Evolutionary conservation across 352 stramenopile species (phyloP).

Genomic region (Pythium brachiatum): DNA sequence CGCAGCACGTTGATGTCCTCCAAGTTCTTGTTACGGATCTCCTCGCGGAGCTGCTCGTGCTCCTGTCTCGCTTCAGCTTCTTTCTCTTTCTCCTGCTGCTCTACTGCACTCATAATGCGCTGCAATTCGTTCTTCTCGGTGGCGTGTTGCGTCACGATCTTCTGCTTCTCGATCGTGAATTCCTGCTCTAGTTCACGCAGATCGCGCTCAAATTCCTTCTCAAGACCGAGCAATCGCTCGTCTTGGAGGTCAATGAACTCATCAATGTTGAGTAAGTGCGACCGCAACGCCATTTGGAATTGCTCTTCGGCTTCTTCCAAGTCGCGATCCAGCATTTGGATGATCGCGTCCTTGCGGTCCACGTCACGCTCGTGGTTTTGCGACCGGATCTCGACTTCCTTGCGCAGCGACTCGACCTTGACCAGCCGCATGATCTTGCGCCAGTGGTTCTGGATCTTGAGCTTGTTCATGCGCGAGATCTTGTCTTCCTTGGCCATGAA

Average conservation of each 20-base stretch:
- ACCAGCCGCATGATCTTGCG: constrained; percentile 95
- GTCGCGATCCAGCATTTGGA: constrained; percentile 94
- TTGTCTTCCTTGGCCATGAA: constrained; percentile 74
- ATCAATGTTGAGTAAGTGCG: constrained; percentile 90
- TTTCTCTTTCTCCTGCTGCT: constrained; percentile 80
- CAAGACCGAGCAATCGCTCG: constrained; percentile 78
- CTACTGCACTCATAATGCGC: constrained; percentile 85
- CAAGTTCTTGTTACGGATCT: constrained; percentile 94
- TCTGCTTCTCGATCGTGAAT: constrained; percentile 82
- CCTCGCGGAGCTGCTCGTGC: constrained; percentile 89
- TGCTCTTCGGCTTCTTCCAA: constrained; percentile 94
- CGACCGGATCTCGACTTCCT: constrained; percentile 90
- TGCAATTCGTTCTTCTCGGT: constrained; percentile 75
- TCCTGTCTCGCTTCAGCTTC: constrained; percentile 72
- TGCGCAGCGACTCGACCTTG: constrained; percentile 90
- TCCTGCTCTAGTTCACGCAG: constrained; percentile 80
- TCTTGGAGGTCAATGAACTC: constrained; percentile 91
- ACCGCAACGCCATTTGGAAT: constrained; percentile 89
- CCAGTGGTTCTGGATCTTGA: constrained; percentile 96
- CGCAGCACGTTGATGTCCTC: constrained; percentile 94
- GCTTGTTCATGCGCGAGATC: constrained; percentile 78
- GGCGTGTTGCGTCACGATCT: constrained; percentile 66
- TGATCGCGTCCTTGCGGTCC: constrained; percentile 93
- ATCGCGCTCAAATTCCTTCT: constrained; percentile 91
- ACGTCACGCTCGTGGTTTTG: constrained; percentile 96